Base-by-base conservation (phyloP, 1,284 basidiomycete species). In the Retiboletus fuscus region DNA sequence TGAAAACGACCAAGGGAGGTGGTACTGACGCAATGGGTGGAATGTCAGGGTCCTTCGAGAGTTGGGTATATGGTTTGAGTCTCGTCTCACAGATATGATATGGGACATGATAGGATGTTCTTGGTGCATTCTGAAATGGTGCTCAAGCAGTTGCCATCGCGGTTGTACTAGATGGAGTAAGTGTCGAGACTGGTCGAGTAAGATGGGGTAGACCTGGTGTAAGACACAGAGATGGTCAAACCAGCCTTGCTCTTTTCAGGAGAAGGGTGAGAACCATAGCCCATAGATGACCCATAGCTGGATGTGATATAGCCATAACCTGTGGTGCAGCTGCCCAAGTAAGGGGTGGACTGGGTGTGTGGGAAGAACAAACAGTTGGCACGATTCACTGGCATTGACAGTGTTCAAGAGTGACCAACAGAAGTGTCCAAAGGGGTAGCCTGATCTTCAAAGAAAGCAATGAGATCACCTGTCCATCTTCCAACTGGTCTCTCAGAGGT, bases 381-480 rank as follows among this genome's bases (percentile, higher is more conserved):
- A 2, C 88, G 85, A 43, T 85, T 84, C 3, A 85, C 85, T 1
- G 91, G 91, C 28, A 87, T 85, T 26, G 91, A 91, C 1, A 87
- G 77, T 0, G 86, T 84, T 34, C 91, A 86, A 22, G 86, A 80
- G 77, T 91, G 90, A 20, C 85, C 76, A 30, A 75, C 78, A 8
- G 82, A 78, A 0, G 79, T 73, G 15, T 80, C 80, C 22, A 79
- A 76, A 41, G 81, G 79, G 3, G 78, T 72, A 0, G 80, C 80
- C 16, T 83, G 88, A 44, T 91, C 87, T 75, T 95, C 93, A 72
- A 94, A 95, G 57, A 91, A 89, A 0, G 93, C 92, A 58, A 93
- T 92, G 57, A 94, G 85, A 70, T 92, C 90, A 22, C 87, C 91
- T 0, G 92, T 87, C 24, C 91, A 88, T 46, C 89, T 88, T 12